Evolutionary conservation across 108 stramenopile genomes (phyloP).

Genomic region (Aurantiochytrium sp.): DNA sequence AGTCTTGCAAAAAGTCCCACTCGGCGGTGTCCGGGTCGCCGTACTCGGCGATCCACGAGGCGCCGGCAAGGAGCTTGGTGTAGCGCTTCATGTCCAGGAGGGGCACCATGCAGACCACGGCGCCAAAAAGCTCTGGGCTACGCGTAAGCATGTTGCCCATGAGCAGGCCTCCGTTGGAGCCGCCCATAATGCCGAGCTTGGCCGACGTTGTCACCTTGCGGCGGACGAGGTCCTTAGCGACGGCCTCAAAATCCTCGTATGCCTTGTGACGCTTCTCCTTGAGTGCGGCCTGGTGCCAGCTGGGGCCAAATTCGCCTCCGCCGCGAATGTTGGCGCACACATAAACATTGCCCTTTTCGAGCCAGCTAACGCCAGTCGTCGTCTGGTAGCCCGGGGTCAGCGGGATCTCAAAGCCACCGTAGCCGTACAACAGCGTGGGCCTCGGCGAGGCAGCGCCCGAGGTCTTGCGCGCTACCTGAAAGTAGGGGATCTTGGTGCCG

Average conservation of each 20-base stretch:
- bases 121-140: slow-evolving; percentile 86
- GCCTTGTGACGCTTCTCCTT: slow-evolving; percentile 77
- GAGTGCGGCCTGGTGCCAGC: slow-evolving; percentile 78
- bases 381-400: slow-evolving; percentile 79
- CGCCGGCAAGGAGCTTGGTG: slow-evolving; percentile 72
- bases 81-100: slow-evolving; percentile 87
- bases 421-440: slow-evolving; percentile 65
- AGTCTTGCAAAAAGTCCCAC: slow-evolving; percentile 71
- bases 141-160: slow-evolving; percentile 75
- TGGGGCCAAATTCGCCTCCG: slow-evolving; percentile 84
- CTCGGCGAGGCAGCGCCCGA: slow-evolving; percentile 5
- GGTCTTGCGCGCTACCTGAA: slow-evolving; percentile 39
- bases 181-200: slow-evolving; percentile 84
- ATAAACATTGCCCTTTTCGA: slow-evolving; percentile 83
- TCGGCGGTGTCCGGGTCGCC: slow-evolving; percentile 88
- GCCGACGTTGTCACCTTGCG: slow-evolving; percentile 67
- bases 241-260: slow-evolving; percentile 91
- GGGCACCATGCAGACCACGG: slow-evolving; percentile 88
- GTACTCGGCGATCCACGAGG: slow-evolving; percentile 96
- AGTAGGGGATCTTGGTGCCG: slow-evolving; percentile 52
- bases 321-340: slow-evolving; percentile 92
- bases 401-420: slow-evolving; percentile 93
- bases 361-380: slow-evolving; percentile 70
- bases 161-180: slow-evolving; percentile 91
- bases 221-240: slow-evolving; percentile 73